Evolutionary conservation across 768 basidiomycete genomes (phyloP).

Genomic region (Auricularia cornea): DNA sequence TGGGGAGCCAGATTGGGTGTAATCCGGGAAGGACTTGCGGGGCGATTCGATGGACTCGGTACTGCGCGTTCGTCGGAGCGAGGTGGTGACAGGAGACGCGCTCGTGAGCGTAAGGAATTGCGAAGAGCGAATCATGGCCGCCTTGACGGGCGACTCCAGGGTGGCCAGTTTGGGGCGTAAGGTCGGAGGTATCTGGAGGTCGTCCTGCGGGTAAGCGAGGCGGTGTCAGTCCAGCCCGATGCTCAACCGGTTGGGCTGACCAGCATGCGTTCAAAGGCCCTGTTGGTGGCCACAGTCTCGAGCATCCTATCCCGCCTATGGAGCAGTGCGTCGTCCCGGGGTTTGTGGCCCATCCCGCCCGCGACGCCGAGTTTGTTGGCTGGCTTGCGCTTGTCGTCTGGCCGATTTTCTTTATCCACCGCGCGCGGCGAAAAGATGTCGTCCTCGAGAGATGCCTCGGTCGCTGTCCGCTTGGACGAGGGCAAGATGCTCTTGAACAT

Average conservation of each 20-base stretch:
- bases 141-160: constrained; percentile 82
- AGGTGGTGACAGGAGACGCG: constrained; percentile 42
- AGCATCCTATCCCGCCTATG: constrained; percentile 6
- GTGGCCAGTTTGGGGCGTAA: constrained; percentile 69
- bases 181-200: constrained; percentile 76
- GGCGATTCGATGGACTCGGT: constrained; percentile 62
- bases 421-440: background rate
- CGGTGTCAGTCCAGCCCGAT: background rate
- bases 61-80: constrained; percentile 62
- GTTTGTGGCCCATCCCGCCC: background rate
- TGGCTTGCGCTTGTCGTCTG: background rate
- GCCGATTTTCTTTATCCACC: background rate
- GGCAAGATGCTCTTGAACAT: constrained; percentile 83
- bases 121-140: constrained; percentile 85
- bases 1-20: background rate
- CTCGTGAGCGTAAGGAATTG: constrained; percentile 37
- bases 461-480: constrained; percentile 48
- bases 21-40: constrained; percentile 15
- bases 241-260: constrained; percentile 33
- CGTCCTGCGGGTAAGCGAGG: constrained; percentile 53
- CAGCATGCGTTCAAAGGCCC: constrained; percentile 74
- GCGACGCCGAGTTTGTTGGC: background rate
- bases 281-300: constrained; percentile 39
- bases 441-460: constrained; percentile 13
- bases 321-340: background rate